Evolutionary conservation across 129 eudicot species (phyloP).

Genomic region (Silybum marianum): DNA sequence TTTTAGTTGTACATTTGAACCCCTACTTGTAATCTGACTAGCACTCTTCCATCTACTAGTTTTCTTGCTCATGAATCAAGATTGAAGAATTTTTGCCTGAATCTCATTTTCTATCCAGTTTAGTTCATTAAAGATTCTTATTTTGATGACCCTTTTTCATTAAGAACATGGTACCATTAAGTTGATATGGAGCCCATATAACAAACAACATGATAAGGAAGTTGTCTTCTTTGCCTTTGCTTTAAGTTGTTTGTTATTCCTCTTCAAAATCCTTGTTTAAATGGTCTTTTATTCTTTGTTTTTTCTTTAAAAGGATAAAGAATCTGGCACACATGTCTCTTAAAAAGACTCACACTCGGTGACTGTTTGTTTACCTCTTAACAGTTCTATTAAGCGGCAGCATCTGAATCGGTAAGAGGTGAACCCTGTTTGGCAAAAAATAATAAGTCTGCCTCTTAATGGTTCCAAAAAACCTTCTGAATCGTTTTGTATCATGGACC

Average conservation of each 20-base stretch:
- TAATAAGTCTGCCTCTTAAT: too few species aligned
- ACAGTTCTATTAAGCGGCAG: too few species aligned
- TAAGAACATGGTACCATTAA: neutral
- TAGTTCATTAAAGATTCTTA: neutral
- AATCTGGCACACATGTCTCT: neutral
- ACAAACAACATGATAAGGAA: neutral
- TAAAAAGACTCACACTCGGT: neutral
- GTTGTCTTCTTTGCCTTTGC: neutral
- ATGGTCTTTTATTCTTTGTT: neutral
- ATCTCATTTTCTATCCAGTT: neutral
- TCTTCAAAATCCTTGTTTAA: neutral
- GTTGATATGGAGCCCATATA: neutral
- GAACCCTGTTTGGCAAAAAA: too few species aligned
- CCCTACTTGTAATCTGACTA: constrained; percentile 30
- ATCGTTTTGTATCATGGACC: too few species aligned
- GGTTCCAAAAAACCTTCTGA: too few species aligned
- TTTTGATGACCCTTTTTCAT: neutral
- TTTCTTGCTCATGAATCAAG: constrained; percentile 17
- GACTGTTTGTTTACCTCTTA: too few species aligned
- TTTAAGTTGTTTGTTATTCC: neutral
- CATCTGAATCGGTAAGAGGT: too few species aligned
- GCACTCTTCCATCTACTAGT: constrained; percentile 16
- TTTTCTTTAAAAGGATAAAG: neutral
- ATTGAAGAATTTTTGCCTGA: constrained; percentile 8
- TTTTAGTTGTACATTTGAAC: constrained; percentile 35